A percentile compares a stretch with the other conserved stretches of the same genome.
These are phyloP conservation scores for Passalora sequoiae DNA, from an alignment of 2,329 filamentous ascomycete genomes.

Conservation along the genomic window DNA sequence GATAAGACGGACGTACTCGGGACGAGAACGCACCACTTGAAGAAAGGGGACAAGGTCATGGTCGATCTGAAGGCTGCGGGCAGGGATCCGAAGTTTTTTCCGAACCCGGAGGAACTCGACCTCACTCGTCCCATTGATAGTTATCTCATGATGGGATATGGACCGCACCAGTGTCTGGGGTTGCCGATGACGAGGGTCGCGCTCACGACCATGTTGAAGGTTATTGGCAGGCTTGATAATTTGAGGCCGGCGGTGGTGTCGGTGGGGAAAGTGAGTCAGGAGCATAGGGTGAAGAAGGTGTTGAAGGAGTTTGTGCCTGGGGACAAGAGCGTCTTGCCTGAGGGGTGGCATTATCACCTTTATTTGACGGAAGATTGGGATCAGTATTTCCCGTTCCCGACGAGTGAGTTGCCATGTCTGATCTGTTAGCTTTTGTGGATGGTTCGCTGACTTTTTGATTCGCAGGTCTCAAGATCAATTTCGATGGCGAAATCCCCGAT, in stretches of 20 bases:
- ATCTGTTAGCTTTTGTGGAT: too few species aligned
- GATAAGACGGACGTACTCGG: conserved; percentile 28
- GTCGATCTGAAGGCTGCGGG: conserved; percentile 42
- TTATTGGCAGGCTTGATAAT: conserved; percentile 38
- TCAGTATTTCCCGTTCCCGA: conserved; percentile 44
- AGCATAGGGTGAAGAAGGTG: conserved; percentile 43
- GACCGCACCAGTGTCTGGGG: conserved; percentile 42
- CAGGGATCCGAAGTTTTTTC: conserved; percentile 39
- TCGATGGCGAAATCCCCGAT: conserved; percentile 23
- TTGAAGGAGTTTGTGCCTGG: conserved; percentile 32
- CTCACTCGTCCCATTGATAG: conserved; percentile 37
- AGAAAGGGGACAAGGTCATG: conserved; percentile 38
- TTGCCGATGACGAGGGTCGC: conserved; percentile 40
- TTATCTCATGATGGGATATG: conserved; percentile 43
- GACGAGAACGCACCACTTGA: conserved; percentile 29
- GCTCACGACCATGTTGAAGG: conserved; percentile 44
- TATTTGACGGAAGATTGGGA: conserved; percentile 48
- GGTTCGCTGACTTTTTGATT: conserved; percentile 8
- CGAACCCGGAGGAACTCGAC: conserved; percentile 38
- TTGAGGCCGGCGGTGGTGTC: conserved; percentile 37
- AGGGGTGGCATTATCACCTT: conserved; percentile 36
- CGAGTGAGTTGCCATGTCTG: conserved; percentile 36
- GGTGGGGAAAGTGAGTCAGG: conserved; percentile 29
- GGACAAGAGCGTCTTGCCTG: conserved; percentile 30
- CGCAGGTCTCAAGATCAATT: conserved; percentile 33